Base-by-base conservation (phyloP, 2,329 filamentous ascomycete species). In the Colletotrichum endophyticum region DNA sequence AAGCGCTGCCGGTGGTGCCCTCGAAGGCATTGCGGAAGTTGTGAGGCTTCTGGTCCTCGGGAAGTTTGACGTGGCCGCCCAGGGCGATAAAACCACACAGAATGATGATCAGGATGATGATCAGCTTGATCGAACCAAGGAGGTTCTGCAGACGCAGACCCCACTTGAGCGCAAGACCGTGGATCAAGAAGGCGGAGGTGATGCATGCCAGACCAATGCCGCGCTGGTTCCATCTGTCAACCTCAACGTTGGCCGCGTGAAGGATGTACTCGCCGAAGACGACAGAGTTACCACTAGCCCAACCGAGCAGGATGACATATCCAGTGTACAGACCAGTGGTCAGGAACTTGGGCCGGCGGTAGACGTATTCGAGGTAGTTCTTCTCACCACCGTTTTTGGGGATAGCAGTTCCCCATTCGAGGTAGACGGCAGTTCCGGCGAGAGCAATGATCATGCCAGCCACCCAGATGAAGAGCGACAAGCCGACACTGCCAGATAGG, bases 211-310 rank as follows among this genome's bases (percentile, higher is more conserved):
- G 84, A 36, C 92, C 93, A 22, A 94, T 86, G 59, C 88, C 92
- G 53, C 93, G 89, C 84, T 94, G 91, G 82, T 94, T 94, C 92
- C 92, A 94, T 27, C 92, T 87, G 66, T 86, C 89, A 28, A 93
- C 90, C 78, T 94, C 89, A 27, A 91, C 87, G 15, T 91, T 85
- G 13, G 92, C 91, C 11, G 93, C 93, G 80, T 93, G 88, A 3
- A 95, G 88, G 73, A 95, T 91, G 83, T 94, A 94, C 81, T 94
- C 92, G 76, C 92, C 92, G 78, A 95, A 94, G 53, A 94, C 89
- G 78, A 95, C 91, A 1, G 90, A 93, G 83, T 94, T 94, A 16
- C 91, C 91, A 8, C 90, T 91, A 0, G 92, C 91, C 91, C 92
- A 94, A 15, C 90, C 91, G 22, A 94, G 88, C 2, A 94, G 87